A percentile compares a stretch with the other conserved stretches of the same genome.
phyloP scores from a whole-genome alignment of 768 basidiomycete species.

The Sporobolomyces pararoseus region DNA sequence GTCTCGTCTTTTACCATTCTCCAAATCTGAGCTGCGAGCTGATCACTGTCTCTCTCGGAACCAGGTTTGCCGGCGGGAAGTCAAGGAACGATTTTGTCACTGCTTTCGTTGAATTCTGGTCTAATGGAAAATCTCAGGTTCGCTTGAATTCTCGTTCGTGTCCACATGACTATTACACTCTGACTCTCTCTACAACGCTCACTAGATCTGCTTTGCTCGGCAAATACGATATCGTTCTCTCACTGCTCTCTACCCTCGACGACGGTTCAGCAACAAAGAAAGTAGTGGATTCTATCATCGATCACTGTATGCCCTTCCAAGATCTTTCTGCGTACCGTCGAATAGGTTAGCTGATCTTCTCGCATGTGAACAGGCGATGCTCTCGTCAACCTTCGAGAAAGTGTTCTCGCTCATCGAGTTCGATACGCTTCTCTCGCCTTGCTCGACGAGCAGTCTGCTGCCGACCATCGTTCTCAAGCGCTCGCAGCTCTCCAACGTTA shows the following conservation, averaged over 20 bases:
- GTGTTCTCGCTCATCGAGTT: slow-evolving; percentile 74
- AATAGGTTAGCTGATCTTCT: neutral
- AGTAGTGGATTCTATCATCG: slow-evolving; percentile 84
- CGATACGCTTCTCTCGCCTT: slow-evolving; percentile 73
- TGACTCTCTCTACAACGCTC: neutral
- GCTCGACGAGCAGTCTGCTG: slow-evolving; percentile 56
- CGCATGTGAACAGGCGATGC: slow-evolving; percentile 85
- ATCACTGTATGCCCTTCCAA: slow-evolving; percentile 57
- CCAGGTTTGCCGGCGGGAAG: slow-evolving; percentile 24
- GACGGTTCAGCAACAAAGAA: slow-evolving; percentile 78
- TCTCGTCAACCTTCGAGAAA: slow-evolving; percentile 84
- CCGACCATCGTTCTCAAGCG: slow-evolving; percentile 24
- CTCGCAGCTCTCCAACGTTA: slow-evolving; percentile 51
- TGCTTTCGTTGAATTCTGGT: slow-evolving; percentile 73
- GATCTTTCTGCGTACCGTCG: neutral
- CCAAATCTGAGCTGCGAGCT: neutral
- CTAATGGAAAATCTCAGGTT: slow-evolving; percentile 64
- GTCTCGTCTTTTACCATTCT: slow-evolving; percentile 28
- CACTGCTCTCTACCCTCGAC: slow-evolving; percentile 87
- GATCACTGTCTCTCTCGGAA: neutral
- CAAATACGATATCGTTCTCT: slow-evolving; percentile 81
- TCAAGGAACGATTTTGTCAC: slow-evolving; percentile 57
- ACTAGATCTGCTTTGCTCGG: slow-evolving; percentile 80
- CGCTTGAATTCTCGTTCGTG: neutral
- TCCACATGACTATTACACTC: neutral